Percentiles rank a stretch among this genome's conserved stretches.
phyloP scores from a whole-genome alignment of 2,329 filamentous ascomycete species.

The Dactylellina sp. region DNA sequence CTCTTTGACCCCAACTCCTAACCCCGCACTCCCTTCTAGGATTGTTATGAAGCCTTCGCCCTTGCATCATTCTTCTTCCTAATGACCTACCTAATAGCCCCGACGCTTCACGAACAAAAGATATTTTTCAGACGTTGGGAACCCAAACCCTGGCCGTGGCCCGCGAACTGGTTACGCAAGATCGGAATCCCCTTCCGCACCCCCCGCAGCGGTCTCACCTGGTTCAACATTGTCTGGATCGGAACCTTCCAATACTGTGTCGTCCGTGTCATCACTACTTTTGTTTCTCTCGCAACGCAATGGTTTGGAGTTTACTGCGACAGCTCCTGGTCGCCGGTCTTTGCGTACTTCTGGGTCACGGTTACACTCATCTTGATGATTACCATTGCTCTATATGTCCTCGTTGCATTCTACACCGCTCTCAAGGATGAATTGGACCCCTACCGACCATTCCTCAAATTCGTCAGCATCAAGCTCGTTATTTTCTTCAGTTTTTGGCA shows the following conservation, averaged over 20 bases:
- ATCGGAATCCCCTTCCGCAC: conserved; percentile 66
- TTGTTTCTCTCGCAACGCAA: conserved; percentile 80
- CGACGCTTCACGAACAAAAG: conserved; percentile 82
- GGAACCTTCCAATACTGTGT: conserved; percentile 89
- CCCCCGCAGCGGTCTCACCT: conserved; percentile 84
- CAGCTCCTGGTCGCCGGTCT: conserved; percentile 79
- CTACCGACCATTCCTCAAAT: conserved; percentile 80
- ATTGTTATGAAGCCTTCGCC: conserved; percentile 90
- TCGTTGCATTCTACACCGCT: conserved; percentile 88
- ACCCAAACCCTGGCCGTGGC: conserved; percentile 80
- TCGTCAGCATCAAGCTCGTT: conserved; percentile 87
- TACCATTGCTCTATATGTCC: conserved; percentile 85
- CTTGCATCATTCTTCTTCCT: conserved; percentile 88
- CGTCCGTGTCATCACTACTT: conserved; percentile 81
- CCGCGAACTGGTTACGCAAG: conserved; percentile 77
- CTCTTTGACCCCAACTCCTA: neutral
- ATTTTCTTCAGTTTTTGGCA: conserved; percentile 96
- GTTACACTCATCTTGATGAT: conserved; percentile 78
- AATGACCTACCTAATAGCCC: conserved; percentile 82
- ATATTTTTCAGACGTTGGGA: conserved; percentile 78
- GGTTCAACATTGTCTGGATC: conserved; percentile 89
- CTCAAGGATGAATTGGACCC: conserved; percentile 75
- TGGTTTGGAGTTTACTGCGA: conserved; percentile 79
- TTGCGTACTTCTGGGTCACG: conserved; percentile 86
- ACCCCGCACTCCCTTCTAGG: conserved; percentile 61